phyloP scores from a whole-genome alignment of 2,329 filamentous ascomycete genomes.

The Capronia coronata region DNA sequence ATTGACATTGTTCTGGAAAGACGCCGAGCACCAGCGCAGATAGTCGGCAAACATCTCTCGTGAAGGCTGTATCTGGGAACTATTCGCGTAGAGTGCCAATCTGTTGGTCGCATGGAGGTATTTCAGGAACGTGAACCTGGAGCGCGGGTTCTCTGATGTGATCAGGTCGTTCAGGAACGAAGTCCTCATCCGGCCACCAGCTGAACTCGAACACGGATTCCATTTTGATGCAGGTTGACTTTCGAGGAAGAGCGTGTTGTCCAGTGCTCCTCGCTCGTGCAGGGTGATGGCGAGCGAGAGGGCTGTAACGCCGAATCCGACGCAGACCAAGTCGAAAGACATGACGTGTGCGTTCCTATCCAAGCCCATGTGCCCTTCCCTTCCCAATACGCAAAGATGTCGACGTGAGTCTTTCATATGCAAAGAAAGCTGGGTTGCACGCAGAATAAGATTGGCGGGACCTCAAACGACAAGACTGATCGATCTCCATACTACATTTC shows the following conservation, averaged over 20 bases:
- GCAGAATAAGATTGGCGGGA: no score
- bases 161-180: conserved; percentile 26
- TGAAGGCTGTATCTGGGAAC: conserved; percentile 13
- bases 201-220: conserved; percentile 15
- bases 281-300: conserved; percentile 21
- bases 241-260: conserved; percentile 22
- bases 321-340: conserved; percentile 20
- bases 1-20: conserved; percentile 9
- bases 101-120: conserved; percentile 22
- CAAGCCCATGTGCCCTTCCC: background rate
- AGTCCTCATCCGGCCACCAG: conserved; percentile 13
- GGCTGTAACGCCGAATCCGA: conserved; percentile 22
- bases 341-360: background rate
- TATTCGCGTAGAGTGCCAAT: conserved; percentile 21
- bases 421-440: no score
- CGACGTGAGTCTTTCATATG: no score
- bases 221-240: conserved; percentile 13
- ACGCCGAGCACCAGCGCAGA: conserved; percentile 22
- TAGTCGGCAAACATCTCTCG: conserved; percentile 22
- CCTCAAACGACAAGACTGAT: no score
- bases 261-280: conserved; percentile 16
- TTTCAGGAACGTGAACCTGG: conserved; percentile 25
- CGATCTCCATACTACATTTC: no score
- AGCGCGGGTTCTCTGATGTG: conserved; percentile 25
- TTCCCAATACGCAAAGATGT: no score